Evolutionary conservation across 495 filamentous ascomycete genomes (phyloP).

Genomic region (Aspergillus homomorphus): DNA sequence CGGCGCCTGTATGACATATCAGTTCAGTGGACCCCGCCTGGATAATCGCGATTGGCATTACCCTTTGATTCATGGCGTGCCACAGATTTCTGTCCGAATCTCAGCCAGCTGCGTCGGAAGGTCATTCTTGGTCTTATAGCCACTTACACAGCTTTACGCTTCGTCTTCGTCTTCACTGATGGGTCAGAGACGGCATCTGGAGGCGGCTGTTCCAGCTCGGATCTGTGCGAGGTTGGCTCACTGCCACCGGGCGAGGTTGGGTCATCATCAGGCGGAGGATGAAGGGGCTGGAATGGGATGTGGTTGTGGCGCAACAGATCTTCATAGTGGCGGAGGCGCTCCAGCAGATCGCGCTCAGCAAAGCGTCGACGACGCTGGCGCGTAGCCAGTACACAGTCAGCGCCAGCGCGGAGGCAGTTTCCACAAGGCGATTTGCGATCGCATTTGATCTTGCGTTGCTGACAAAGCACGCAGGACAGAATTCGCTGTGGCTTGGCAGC

Average conservation of each 20-base stretch:
- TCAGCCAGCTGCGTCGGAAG: conserved; percentile 2
- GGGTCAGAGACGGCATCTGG: too few species aligned
- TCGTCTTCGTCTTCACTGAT: too few species aligned
- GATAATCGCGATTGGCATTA: conserved; percentile 20
- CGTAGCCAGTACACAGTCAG: conserved; percentile 45
- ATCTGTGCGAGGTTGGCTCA: conserved; percentile 11
- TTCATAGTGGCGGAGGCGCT: conserved; percentile 52
- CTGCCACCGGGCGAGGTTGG: neutral
- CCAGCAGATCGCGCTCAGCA: conserved; percentile 53
- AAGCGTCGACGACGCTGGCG: conserved; percentile 49
- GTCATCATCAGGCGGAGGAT: conserved; percentile 26
- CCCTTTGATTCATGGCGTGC: conserved; percentile 47
- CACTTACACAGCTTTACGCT: conserved; percentile 31
- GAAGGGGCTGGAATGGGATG: conserved; percentile 51
- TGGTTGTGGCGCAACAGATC: conserved; percentile 48
- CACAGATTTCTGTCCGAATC: conserved; percentile 40
- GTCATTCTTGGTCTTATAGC: conserved; percentile 19
- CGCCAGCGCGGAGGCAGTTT: conserved; percentile 41
- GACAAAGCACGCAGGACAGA: conserved; percentile 56
- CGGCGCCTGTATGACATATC: neutral
- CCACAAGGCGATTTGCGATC: conserved; percentile 54
- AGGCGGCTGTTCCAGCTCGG: conserved; percentile 20
- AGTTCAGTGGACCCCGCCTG: neutral
- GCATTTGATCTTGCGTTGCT: conserved; percentile 59
- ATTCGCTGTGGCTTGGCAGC: conserved; percentile 38